Conservation (phyloP, 78 protist genomes). For the Cavenderia fasciculata region DNA sequence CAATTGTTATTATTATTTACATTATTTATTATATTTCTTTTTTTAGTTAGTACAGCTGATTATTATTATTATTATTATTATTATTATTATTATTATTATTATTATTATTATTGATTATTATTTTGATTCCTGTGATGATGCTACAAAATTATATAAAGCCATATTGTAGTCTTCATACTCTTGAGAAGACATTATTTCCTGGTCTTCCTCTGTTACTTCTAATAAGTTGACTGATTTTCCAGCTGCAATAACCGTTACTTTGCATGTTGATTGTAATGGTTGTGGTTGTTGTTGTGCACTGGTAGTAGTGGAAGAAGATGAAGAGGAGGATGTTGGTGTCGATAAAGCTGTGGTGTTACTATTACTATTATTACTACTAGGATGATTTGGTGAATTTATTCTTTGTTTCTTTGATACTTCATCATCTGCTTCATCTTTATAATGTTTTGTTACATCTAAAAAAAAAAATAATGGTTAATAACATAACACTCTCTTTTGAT, state of each 20-base stretch:
- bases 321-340: too few relatives aligned
- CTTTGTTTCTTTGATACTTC: not conserved
- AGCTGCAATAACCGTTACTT: not conserved
- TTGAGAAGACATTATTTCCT: conserved; percentile 53
- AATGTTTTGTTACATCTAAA: not conserved
- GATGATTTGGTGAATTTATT: conserved; percentile 5
- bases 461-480: not conserved
- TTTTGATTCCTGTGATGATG: not conserved
- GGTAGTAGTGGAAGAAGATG: too few relatives aligned
- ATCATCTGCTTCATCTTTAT: not conserved
- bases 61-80: too few relatives aligned
- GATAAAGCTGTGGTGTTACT: not conserved
- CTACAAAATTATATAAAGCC: not conserved
- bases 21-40: too few relatives aligned
- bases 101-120: too few relatives aligned
- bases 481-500: not conserved
- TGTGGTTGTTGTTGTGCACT: not conserved
- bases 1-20: too few relatives aligned
- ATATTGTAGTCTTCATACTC: conserved; percentile 47
- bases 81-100: too few relatives aligned
- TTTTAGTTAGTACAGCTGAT: too few relatives aligned
- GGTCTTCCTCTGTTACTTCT: conserved; percentile 57
- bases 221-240: conserved; percentile 1
- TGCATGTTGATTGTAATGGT: not conserved
- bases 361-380: not conserved